Conservation (phyloP, 441 rosid species). For the Metrosideros polymorpha region DNA sequence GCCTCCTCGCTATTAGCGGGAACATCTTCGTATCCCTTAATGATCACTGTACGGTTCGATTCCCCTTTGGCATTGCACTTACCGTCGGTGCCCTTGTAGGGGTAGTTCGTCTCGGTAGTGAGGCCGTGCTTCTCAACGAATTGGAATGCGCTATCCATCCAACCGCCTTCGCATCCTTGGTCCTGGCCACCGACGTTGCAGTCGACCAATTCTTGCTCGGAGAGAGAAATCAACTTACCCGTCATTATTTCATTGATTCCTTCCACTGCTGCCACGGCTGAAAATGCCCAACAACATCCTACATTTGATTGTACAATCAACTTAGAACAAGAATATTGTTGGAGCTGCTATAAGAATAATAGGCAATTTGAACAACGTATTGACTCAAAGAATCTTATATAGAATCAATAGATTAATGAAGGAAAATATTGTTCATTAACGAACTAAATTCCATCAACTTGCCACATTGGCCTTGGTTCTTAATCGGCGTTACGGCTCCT, state of each 20-base stretch:
- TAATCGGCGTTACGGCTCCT: neutral
- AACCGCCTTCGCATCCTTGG: conserved; percentile 16
- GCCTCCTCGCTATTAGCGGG: conserved; percentile 3
- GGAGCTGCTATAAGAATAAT: neutral
- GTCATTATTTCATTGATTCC: conserved; percentile 6
- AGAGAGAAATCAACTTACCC: conserved; percentile 8
- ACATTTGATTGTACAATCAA: neutral
- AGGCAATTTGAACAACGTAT: neutral
- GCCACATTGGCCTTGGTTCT: neutral
- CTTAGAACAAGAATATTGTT: neutral
- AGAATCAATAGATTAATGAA: neutral
- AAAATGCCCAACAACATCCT: conserved; percentile 14
- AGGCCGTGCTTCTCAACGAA: conserved; percentile 9
- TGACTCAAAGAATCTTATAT: neutral
- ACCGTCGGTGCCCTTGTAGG: conserved; percentile 5
- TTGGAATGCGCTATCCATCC: conserved; percentile 15
- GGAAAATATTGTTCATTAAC: too few species aligned
- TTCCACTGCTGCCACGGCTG: conserved; percentile 18
- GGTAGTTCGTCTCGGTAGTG: neutral
- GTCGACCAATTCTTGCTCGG: conserved; percentile 17
- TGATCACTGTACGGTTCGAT: neutral
- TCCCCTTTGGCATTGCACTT: neutral
- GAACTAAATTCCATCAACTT: neutral
- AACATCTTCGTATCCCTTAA: conserved; percentile 8
- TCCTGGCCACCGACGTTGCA: conserved; percentile 6